Percentiles rank a stretch among this genome's conserved stretches.
These are phyloP conservation scores for Ophiognomonia clavigignenti-juglandacearum DNA, from an alignment of 2,329 filamentous ascomycete genomes.

Conservation along the genomic window DNA sequence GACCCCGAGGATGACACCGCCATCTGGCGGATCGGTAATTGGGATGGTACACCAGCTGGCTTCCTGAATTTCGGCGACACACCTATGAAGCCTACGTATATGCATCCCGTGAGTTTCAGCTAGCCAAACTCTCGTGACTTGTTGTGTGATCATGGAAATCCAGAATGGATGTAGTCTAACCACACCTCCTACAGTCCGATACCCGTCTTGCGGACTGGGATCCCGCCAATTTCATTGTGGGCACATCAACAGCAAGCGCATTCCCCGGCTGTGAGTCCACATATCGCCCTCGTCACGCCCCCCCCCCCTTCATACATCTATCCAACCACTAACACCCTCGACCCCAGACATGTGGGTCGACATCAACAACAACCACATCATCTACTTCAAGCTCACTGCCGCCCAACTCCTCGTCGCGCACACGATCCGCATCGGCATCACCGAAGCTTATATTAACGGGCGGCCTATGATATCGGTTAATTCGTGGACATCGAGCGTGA, in stretches of 20 bases:
- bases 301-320: background rate
- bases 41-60: conserved; percentile 30
- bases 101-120: conserved; percentile 26
- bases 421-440: conserved; percentile 26
- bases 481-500: conserved; percentile 22
- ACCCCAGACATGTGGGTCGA: conserved; percentile 33
- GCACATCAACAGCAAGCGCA: conserved; percentile 26
- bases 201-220: conserved; percentile 27
- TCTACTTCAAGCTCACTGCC: conserved; percentile 32
- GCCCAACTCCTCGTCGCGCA: conserved; percentile 24
- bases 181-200: conserved; percentile 22
- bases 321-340: background rate
- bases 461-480: conserved; percentile 28
- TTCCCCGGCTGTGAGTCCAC: conserved; percentile 28
- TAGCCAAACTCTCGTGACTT: background rate
- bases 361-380: conserved; percentile 34
- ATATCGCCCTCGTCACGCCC: too few species aligned
- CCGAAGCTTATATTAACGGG: conserved; percentile 27
- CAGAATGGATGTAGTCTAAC: too few species aligned
- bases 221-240: conserved; percentile 29
- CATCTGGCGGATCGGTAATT: conserved; percentile 32
- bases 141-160: background rate
- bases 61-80: conserved; percentile 31
- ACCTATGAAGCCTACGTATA: conserved; percentile 35
- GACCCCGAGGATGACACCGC: conserved; percentile 27